These are phyloP conservation scores for Hymenochaete sp. DNA, from an alignment of 1,284 basidiomycete genomes.

Conservation along the genomic window DNA sequence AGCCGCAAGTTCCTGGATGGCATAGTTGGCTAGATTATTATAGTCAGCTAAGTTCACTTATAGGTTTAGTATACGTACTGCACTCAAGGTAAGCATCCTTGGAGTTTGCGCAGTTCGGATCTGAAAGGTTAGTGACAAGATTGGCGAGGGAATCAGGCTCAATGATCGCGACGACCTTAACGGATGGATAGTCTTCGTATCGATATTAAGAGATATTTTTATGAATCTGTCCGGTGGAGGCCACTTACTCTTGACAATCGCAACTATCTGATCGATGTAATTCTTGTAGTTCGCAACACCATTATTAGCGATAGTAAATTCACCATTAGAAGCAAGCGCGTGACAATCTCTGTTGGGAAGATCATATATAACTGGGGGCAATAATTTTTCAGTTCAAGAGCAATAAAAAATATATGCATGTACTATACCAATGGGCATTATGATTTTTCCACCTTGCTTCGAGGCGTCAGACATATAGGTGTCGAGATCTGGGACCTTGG, in stretches of 20 bases:
- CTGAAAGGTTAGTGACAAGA: conserved; percentile 53
- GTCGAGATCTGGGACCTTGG: conserved; percentile 43
- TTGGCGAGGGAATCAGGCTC: conserved; percentile 59
- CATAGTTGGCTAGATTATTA: conserved; percentile 41
- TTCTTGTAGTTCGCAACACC: conserved; percentile 47
- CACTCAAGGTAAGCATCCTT: conserved; percentile 41
- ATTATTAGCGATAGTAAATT: conserved; percentile 48
- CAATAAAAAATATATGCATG: conserved; percentile 34
- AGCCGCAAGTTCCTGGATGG: conserved; percentile 44
- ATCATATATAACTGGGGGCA: conserved; percentile 11
- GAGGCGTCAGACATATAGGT: conserved; percentile 46
- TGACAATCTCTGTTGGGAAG: conserved; percentile 55
- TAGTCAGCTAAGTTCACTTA: conserved; percentile 9
- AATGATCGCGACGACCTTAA: conserved; percentile 53
- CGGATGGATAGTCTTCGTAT: conserved; percentile 43
- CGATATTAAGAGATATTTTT: not conserved
- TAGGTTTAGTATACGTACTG: conserved; percentile 2
- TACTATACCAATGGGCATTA: conserved; percentile 50
- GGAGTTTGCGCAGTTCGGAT: conserved; percentile 46
- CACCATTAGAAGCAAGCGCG: conserved; percentile 56
- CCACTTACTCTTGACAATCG: conserved; percentile 42
- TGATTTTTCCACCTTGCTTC: conserved; percentile 38
- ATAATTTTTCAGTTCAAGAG: not conserved
- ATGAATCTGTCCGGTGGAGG: not conserved
- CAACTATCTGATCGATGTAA: conserved; percentile 55